Evolutionary conservation across 1,284 basidiomycete species (phyloP), one percentile per base, ranked within the genome.

Genomic region (Phellopilus nigrolimitatus): DNA sequence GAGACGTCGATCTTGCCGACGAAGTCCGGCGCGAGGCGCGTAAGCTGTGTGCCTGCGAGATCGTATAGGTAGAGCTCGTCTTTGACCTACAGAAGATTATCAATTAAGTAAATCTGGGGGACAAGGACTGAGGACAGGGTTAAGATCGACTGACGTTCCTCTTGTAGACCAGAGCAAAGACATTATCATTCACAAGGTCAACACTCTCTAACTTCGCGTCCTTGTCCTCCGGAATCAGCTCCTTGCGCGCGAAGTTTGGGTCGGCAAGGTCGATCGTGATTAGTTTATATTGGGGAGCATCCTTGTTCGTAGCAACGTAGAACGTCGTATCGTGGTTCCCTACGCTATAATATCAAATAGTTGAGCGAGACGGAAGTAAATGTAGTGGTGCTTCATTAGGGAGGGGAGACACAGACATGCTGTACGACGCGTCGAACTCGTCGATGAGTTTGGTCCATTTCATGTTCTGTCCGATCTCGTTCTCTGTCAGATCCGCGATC

Each of bases 11-110:
- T 76, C 3, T 84, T 73, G 21, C 91, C 91, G 24, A 94, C 82
- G 46, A 88, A 82, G 42, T 87, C 79, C 4, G 75, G 67, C 2
- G 78, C 80, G n/a, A 93, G 66, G 4, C 82, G 80, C 34, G 71
- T 67, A 48, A 88, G 59, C 45, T 69, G 72, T 58, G 73, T 64
- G 31, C 91, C 91, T 0, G 69, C 66, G 49, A 83, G 73, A 37
- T 79, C 73, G 67, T 87, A 84, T 49, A 93, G 66, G 65, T 90
- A 90, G 33, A 93, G 71, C 66, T 91, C 87, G 62, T 92, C 88
- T 59, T 86, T 88, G 61, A 91, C 84, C 83, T 87, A 59, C 25
- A 42, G n/a, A 7, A 27, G 28, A 34, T n/a, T 7, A 37, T 36
- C 13, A 17, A 19, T n/a, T n/a, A n/a, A n/a, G n/a, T n/a, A n/a